phyloP scores from a whole-genome alignment of 2,329 filamentous ascomycete genomes.

The Fusarium caatingaense region DNA sequence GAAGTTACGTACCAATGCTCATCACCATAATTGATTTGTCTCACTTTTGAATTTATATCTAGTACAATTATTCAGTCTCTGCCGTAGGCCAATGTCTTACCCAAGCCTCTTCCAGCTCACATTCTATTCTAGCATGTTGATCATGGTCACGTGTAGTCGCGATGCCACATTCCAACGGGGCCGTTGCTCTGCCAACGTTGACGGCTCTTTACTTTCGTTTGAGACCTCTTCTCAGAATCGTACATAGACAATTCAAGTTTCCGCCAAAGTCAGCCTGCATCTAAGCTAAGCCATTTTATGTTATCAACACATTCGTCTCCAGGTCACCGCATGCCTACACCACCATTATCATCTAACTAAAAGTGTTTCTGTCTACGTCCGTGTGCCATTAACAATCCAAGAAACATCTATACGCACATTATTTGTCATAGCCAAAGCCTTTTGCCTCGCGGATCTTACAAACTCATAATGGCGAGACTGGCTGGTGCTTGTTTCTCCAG shows the following conservation, averaged over 20 bases:
- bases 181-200: conserved; percentile 33
- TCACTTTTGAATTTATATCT: not conserved
- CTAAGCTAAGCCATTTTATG: conserved; percentile 19
- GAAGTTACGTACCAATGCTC: not conserved
- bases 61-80: not conserved
- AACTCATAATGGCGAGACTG: conserved; percentile 46
- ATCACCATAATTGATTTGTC: not conserved
- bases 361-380: conserved; percentile 5
- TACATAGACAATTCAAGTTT: conserved; percentile 22
- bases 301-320: not conserved
- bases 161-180: conserved; percentile 13
- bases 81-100: not conserved
- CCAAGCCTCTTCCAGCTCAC: not conserved
- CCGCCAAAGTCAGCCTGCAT: not conserved
- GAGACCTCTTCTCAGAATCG: not conserved
- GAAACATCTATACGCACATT: not conserved
- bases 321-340: conserved; percentile 14
- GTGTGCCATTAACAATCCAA: conserved; percentile 13
- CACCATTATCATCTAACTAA: conserved; percentile 12
- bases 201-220: not conserved
- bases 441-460: not conserved
- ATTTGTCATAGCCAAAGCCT: conserved; percentile 4
- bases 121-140: not conserved
- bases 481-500: conserved; percentile 48
- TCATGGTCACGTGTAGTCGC: conserved; percentile 20